These are phyloP conservation scores for Noccaea caerulescens DNA, from an alignment of 345 rosid genomes.

Conservation along the genomic window DNA sequence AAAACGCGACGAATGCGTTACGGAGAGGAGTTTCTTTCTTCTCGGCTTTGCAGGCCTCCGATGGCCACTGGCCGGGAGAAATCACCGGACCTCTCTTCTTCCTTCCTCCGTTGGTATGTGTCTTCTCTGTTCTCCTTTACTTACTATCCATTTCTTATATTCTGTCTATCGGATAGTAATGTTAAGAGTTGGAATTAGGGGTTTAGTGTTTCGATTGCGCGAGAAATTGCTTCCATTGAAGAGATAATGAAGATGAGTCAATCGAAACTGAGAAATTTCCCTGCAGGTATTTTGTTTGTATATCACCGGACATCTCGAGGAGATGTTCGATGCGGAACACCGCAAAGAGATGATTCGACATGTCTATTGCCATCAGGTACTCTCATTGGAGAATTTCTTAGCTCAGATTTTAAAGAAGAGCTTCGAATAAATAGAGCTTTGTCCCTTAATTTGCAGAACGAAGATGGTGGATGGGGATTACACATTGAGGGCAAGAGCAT, in stretches of 20 bases:
- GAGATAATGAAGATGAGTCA: neutral
- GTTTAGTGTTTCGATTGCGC: neutral
- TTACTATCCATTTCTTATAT: neutral
- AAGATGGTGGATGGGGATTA: conserved; percentile 79
- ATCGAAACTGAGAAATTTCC: neutral
- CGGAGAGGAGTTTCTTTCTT: conserved; percentile 56
- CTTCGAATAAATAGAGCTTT: neutral
- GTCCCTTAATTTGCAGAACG: conserved; percentile 50
- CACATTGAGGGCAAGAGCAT: conserved; percentile 65
- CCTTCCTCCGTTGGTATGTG: conserved; percentile 60
- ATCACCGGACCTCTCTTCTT: conserved; percentile 66
- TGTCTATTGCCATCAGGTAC: conserved; percentile 68
- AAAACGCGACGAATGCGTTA: conserved; percentile 47
- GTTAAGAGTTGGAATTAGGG: neutral
- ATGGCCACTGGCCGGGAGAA: conserved; percentile 79
- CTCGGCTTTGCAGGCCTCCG: conserved; percentile 65
- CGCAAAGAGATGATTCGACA: conserved; percentile 61
- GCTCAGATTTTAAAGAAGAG: neutral
- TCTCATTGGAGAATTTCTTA: neutral
- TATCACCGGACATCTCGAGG: conserved; percentile 51
- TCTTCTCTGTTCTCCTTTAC: neutral
- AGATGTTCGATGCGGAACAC: conserved; percentile 56
- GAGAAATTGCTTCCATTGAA: neutral
- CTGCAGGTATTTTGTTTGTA: conserved; percentile 62
- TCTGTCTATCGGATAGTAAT: neutral